These are phyloP conservation scores for Psilocybe mexicana DNA, from an alignment of 1,284 basidiomycete species.

Conservation along the genomic window DNA sequence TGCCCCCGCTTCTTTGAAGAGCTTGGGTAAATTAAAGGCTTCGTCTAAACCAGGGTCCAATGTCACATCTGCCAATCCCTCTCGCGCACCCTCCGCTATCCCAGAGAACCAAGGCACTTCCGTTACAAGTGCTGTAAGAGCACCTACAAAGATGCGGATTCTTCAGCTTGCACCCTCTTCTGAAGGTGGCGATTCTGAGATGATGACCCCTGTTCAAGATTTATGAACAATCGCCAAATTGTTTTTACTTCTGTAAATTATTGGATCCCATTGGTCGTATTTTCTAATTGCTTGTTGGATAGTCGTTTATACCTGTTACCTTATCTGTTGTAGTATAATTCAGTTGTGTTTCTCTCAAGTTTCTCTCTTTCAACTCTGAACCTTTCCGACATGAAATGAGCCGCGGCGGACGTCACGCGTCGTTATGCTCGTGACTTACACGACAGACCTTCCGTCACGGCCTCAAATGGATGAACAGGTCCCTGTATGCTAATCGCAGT, in stretches of 20 bases:
- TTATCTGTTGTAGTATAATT: neutral
- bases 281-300: neutral
- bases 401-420: too few species aligned
- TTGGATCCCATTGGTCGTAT: neutral
- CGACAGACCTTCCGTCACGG: neutral
- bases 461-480: neutral
- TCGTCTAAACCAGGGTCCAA: conserved; percentile 42
- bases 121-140: conserved; percentile 36
- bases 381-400: too few species aligned
- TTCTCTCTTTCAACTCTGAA: too few species aligned
- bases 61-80: conserved; percentile 49
- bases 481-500: neutral
- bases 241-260: conserved; percentile 6
- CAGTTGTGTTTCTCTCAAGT: neutral
- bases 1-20: conserved; percentile 35
- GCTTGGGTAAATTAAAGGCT: conserved; percentile 36
- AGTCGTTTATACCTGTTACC: neutral
- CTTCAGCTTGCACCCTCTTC: conserved; percentile 42
- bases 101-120: conserved; percentile 29
- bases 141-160: conserved; percentile 62
- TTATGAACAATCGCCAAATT: conserved; percentile 2
- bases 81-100: conserved; percentile 50
- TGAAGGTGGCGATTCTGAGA: conserved; percentile 48
- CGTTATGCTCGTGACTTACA: conserved; percentile 4
- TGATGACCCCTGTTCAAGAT: conserved; percentile 28